Evolutionary conservation across 129 eudicot genomes (phyloP).

Genomic region (Arctium lappa): DNA sequence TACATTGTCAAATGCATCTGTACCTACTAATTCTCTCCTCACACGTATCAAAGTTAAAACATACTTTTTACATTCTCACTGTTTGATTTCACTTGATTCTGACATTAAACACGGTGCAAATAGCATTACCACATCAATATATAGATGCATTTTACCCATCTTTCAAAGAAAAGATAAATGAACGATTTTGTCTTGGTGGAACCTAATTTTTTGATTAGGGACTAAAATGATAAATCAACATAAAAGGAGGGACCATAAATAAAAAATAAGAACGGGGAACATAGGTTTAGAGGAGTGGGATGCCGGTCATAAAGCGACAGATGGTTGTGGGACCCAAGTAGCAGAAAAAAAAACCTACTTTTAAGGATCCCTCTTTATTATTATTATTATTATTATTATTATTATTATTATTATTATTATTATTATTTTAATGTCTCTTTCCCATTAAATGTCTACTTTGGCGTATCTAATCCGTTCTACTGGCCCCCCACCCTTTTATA

Average conservation of each 20-base stretch:
- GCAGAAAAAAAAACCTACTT: conserved; percentile 24
- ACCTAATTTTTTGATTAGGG: neutral
- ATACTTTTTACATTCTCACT: too few species aligned
- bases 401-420: conserved; percentile 8
- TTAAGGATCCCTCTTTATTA: conserved; percentile 32
- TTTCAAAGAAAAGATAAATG: neutral
- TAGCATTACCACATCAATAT: too few species aligned
- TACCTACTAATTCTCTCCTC: too few species aligned
- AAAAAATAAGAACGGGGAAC: neutral
- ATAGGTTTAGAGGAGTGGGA: conserved; percentile 26
- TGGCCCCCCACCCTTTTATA: conserved; percentile 18
- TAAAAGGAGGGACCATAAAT: conserved; percentile 11
- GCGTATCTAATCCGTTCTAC: conserved; percentile 21
- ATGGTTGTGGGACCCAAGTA: conserved; percentile 25
- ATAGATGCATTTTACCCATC: too few species aligned
- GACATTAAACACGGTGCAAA: too few species aligned
- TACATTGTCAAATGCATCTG: too few species aligned
- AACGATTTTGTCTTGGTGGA: conserved; percentile 11
- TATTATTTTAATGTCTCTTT: conserved; percentile 27
- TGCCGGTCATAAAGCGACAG: conserved; percentile 61
- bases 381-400: neutral
- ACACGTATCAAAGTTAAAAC: too few species aligned
- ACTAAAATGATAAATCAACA: neutral
- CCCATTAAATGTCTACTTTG: conserved; percentile 40
- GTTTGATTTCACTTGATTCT: too few species aligned